These are phyloP conservation scores for Pelargonium nanum DNA, from an alignment of 345 rosid genomes.

Conservation along the genomic window DNA sequence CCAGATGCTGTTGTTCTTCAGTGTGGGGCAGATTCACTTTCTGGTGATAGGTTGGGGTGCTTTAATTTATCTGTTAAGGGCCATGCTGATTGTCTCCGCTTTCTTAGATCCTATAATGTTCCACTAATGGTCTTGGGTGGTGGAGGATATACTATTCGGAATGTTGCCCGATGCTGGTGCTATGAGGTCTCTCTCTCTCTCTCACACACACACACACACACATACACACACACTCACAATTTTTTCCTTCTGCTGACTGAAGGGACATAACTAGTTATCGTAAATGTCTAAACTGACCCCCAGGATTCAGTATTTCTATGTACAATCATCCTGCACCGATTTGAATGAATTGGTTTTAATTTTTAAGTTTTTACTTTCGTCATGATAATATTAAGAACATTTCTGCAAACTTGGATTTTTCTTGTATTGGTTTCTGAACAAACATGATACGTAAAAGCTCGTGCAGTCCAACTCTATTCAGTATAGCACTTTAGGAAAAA, in stretches of 20 bases:
- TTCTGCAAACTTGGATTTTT: neutral
- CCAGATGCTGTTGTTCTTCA: conserved; percentile 99
- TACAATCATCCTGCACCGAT: neutral
- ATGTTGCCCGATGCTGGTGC: conserved; percentile 99
- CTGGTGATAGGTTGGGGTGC: conserved; percentile 95
- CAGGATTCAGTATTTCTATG: too few relatives aligned
- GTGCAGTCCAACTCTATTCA: too few relatives aligned
- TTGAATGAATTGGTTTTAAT: neutral
- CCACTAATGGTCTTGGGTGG: conserved; percentile 98
- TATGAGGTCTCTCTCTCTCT: conserved; percentile 58
- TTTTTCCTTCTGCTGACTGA: neutral
- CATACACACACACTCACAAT: neutral
- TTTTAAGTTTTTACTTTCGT: neutral
- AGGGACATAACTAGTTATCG: too few relatives aligned
- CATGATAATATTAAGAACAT: neutral
- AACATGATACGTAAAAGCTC: neutral
- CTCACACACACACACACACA: neutral
- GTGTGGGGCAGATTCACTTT: conserved; percentile 94
- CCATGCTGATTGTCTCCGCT: conserved; percentile 92
- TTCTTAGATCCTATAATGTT: conserved; percentile 79
- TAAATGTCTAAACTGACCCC: neutral
- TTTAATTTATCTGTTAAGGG: conserved; percentile 96
- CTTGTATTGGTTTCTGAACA: neutral
- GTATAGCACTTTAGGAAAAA: too few relatives aligned
- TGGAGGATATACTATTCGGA: conserved; percentile 94